Percentiles rank a stretch among this genome's conserved stretches.
These are phyloP conservation scores for Termitomyces sp. DNA, from an alignment of 768 basidiomycete species.

Conservation along the genomic window DNA sequence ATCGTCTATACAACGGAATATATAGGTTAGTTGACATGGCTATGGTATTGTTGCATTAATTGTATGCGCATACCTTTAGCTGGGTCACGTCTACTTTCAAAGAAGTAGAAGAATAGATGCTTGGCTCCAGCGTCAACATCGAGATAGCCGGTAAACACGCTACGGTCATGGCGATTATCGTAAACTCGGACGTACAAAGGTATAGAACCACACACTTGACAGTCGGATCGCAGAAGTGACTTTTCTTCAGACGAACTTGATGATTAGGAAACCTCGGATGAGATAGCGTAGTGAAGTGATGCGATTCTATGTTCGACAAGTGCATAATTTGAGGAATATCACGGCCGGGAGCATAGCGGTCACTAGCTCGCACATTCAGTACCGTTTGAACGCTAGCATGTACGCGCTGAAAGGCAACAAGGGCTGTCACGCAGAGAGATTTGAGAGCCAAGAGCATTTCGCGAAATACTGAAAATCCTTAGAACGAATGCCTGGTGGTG, in stretches of 20 bases:
- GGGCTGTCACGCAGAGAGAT: not conserved
- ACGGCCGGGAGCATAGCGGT: not conserved
- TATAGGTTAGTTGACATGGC: constrained; percentile 12
- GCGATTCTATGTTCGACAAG: constrained; percentile 22
- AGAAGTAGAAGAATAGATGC: constrained; percentile 72
- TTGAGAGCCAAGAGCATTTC: not conserved
- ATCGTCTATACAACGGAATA: constrained; percentile 36
- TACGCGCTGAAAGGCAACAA: constrained; percentile 1
- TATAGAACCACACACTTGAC: constrained; percentile 39
- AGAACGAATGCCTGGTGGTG: not conserved
- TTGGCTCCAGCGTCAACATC: constrained; percentile 47
- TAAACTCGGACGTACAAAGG: not conserved
- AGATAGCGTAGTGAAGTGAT: constrained; percentile 31
- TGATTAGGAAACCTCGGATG: constrained; percentile 50
- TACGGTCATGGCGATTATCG: constrained; percentile 7
- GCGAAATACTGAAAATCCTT: not conserved
- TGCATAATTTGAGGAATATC: constrained; percentile 12
- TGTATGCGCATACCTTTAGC: constrained; percentile 33
- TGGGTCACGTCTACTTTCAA: constrained; percentile 59
- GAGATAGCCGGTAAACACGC: constrained; percentile 35
- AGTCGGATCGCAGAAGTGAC: constrained; percentile 56
- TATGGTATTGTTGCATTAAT: constrained; percentile 4
- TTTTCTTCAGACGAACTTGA: constrained; percentile 55
- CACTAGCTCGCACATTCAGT: not conserved
- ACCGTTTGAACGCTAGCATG: constrained; percentile 6